These are phyloP conservation scores for Phanerochaete sordida DNA, from an alignment of 768 basidiomycete genomes.

Conservation along the genomic window DNA sequence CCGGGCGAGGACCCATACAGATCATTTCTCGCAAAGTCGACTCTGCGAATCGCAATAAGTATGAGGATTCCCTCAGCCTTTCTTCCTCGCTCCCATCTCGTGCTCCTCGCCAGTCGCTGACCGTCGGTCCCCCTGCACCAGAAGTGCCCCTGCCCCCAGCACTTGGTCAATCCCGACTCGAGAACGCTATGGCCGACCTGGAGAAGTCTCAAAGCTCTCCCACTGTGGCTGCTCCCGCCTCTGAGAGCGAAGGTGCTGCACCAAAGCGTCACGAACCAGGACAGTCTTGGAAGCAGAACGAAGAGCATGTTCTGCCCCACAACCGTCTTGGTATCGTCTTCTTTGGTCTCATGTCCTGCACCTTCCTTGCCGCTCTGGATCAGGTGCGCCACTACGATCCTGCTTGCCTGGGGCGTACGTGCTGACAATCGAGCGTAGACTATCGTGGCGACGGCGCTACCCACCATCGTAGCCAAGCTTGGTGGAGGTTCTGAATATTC, in stretches of 20 bases:
- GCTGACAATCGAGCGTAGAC: constrained; percentile 25
- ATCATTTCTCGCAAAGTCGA: constrained; percentile 2
- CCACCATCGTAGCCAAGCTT: constrained; percentile 44
- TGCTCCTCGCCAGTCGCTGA: constrained; percentile 2
- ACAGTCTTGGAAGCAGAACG: constrained; percentile 34
- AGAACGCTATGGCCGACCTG: not conserved
- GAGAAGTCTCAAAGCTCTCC: constrained; percentile 1
- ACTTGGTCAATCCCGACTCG: not conserved
- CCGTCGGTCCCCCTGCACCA: not conserved
- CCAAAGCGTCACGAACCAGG: constrained; percentile 21
- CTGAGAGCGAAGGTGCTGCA: not conserved
- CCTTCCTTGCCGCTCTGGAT: constrained; percentile 47
- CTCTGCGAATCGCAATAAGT: constrained; percentile 1
- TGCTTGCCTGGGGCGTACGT: too few relatives aligned
- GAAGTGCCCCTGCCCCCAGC: not conserved
- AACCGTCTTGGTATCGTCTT: constrained; percentile 42
- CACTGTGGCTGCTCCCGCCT: not conserved
- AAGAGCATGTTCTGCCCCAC: constrained; percentile 40
- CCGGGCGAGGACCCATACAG: not conserved
- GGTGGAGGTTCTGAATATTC: constrained; percentile 43
- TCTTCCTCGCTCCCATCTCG: constrained; percentile 4
- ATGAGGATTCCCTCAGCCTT: not conserved
- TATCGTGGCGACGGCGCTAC: constrained; percentile 46
- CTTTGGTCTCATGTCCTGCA: constrained; percentile 39
- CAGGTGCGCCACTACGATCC: constrained; percentile 26